phyloP scores from a whole-genome alignment of 2,329 filamentous ascomycete species.

The Colletotrichum kahawae region DNA sequence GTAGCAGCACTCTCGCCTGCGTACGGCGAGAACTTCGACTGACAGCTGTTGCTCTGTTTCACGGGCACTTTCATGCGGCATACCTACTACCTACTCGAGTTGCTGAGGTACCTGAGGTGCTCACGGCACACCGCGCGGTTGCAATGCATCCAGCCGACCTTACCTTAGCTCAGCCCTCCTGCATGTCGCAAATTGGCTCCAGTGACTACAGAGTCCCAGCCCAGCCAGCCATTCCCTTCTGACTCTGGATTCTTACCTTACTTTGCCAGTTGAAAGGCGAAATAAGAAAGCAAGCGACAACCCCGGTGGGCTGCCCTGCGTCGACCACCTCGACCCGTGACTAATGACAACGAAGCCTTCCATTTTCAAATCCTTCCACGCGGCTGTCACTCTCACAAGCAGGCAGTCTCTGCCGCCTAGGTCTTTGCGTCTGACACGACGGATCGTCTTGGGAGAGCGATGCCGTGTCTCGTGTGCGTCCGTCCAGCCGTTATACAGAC shows the following conservation, averaged over 20 bases:
- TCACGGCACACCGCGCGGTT: not conserved
- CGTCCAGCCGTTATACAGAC: not conserved
- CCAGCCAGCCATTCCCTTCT: not conserved
- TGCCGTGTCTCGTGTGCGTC: not conserved
- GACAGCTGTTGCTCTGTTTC: not conserved
- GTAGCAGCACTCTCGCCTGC: not conserved
- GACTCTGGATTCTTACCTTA: not conserved
- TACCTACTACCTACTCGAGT: not conserved
- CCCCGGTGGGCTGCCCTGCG: not conserved
- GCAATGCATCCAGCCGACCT: conserved; percentile 5
- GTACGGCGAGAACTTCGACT: not conserved
- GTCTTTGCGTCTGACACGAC: not conserved
- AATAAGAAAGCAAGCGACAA: not conserved
- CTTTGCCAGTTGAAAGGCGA: not conserved
- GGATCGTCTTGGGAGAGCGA: not conserved
- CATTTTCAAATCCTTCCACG: not conserved
- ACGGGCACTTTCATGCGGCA: not conserved
- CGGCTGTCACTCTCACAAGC: not conserved
- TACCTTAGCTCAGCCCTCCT: conserved; percentile 7
- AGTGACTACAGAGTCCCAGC: not conserved
- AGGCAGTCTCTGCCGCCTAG: not conserved
- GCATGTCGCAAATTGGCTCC: not conserved
- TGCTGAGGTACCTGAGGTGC: not conserved
- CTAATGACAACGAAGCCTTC: not conserved
- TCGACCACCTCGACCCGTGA: not conserved